phyloP scores from a whole-genome alignment of 768 basidiomycete genomes.

The Cytidiella melzeri region DNA sequence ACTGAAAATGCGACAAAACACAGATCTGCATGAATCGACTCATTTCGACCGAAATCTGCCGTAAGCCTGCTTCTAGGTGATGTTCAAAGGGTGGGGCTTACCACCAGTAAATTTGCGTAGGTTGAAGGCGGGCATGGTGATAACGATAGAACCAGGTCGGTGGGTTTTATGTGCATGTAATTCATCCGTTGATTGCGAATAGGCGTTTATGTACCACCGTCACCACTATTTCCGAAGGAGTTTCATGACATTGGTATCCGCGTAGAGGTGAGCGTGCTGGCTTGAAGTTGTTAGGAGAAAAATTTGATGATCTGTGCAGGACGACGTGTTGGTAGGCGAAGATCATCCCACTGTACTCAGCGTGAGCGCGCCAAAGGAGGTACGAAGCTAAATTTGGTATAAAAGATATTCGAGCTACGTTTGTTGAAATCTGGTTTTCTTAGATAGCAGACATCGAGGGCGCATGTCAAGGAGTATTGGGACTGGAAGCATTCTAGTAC shows the following conservation, averaged over 20 bases:
- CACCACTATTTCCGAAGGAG: conserved; percentile 69
- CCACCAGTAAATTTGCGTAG: too few species aligned
- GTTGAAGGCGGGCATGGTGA: conserved; percentile 79
- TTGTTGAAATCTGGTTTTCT: too few species aligned
- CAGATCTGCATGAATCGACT: conserved; percentile 86
- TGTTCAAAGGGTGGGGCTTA: too few species aligned
- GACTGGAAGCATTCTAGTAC: conserved; percentile 44
- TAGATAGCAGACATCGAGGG: conserved; percentile 74
- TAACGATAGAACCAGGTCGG: conserved; percentile 92
- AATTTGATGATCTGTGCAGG: conserved; percentile 31
- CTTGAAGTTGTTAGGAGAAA: conserved; percentile 6
- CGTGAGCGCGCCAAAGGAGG: conserved; percentile 79
- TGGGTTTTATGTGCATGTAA: conserved; percentile 21
- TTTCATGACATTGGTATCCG: conserved; percentile 92
- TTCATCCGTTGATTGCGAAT: conserved; percentile 8
- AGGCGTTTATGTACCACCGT: conserved; percentile 87
- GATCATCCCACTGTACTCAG: conserved; percentile 58
- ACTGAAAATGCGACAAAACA: not conserved
- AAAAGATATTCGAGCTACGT: not conserved
- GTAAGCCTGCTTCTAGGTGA: conserved; percentile 32
- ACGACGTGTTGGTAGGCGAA: conserved; percentile 68
- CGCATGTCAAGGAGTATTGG: conserved; percentile 67
- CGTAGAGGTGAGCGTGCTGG: conserved; percentile 57
- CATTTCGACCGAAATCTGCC: conserved; percentile 47
- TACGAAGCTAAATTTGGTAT: too few species aligned